These are phyloP conservation scores for Heliamphora pulchella DNA, from an alignment of 179 eudicot genomes.

Conservation along the genomic window DNA sequence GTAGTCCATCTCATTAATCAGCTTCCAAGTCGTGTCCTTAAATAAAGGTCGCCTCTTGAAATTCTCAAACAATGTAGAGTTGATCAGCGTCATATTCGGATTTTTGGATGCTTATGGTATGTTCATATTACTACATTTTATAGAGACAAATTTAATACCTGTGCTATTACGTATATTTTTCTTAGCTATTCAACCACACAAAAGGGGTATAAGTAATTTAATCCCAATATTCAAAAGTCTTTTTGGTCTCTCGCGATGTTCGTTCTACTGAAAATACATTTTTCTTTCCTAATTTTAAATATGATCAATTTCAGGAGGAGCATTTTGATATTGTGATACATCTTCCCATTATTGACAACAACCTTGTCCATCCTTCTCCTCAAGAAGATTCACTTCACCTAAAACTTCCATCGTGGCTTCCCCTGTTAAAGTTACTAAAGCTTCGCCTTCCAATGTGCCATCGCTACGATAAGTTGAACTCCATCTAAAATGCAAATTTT, in stretches of 20 bases:
- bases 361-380: neutral
- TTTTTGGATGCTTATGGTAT: slow-evolving; percentile 2
- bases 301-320: neutral
- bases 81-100: neutral
- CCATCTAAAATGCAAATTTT: neutral
- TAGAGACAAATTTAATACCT: slow-evolving; percentile 10
- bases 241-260: too few species aligned
- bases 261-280: too few species aligned
- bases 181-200: too few species aligned
- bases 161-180: too few species aligned
- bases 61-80: neutral
- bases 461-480: neutral
- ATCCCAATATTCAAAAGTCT: too few species aligned
- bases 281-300: too few species aligned
- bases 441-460: neutral
- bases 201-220: too few species aligned
- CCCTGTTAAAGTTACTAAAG: neutral
- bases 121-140: neutral
- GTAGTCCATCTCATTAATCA: slow-evolving; percentile 5
- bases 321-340: neutral
- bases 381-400: neutral
- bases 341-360: neutral
- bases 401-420: neutral
- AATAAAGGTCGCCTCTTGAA: slow-evolving; percentile 1
- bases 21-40: neutral